Conservation (phyloP, 148 eudicot genomes). For the Nepenthes gracilis region DNA sequence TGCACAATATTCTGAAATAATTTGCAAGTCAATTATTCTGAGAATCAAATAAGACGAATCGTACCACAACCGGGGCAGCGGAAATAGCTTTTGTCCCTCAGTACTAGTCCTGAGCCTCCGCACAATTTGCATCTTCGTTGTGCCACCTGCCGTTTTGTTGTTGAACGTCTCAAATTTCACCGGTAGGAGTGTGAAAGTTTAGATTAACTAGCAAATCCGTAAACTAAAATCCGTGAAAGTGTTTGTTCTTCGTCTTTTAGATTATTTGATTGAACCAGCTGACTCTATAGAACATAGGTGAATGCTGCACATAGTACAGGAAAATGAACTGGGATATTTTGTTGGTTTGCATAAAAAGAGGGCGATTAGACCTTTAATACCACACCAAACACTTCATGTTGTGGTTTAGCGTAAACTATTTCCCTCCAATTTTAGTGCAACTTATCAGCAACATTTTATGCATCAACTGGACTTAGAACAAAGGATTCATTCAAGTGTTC, state of each 20-base stretch:
- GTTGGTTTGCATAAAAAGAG: no score
- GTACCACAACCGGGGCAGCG: slow-evolving; percentile 80
- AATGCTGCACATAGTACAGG: background rate
- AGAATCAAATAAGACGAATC: background rate
- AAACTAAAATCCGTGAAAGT: background rate
- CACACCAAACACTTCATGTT: background rate
- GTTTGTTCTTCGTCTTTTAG: no score
- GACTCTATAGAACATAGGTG: no score
- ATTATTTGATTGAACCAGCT: background rate
- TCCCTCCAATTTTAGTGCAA: no score
- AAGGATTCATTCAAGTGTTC: no score
- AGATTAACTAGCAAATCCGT: background rate
- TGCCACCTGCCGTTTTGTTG: slow-evolving; percentile 27
- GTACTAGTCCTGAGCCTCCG: slow-evolving; percentile 76
- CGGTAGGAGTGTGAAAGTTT: background rate
- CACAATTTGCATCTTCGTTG: slow-evolving; percentile 60
- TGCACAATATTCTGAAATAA: background rate
- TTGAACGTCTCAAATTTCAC: background rate
- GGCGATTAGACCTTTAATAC: background rate
- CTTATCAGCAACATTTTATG: no score
- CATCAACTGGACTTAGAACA: no score
- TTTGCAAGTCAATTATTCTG: background rate
- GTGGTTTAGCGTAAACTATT: no score
- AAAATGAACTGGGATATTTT: no score
- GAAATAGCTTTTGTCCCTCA: slow-evolving; percentile 70